Percentiles rank a stretch among this genome's conserved stretches.
These are phyloP conservation scores for Gonapodya prolifera DNA, from an alignment of 192 early-diverging fungal species.

Conservation along the genomic window DNA sequence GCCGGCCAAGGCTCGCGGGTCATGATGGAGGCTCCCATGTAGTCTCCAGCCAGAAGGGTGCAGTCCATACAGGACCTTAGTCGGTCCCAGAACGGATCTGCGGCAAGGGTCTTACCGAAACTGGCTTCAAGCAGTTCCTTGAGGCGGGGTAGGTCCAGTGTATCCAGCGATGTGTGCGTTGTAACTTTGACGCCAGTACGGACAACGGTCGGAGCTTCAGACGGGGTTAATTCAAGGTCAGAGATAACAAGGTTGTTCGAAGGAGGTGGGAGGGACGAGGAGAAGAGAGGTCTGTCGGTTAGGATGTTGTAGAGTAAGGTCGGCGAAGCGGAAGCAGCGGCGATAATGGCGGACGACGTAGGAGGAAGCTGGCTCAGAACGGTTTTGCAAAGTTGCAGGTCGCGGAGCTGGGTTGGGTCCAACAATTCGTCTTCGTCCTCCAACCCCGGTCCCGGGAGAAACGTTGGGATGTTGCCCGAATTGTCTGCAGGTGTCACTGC, in stretches of 20 bases:
- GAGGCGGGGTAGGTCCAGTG: conserved; percentile 38
- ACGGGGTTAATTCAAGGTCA: conserved; percentile 17
- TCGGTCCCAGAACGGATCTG: conserved; percentile 41
- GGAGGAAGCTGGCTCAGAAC: conserved; percentile 55
- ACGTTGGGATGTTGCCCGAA: no score
- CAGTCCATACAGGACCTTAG: conserved; percentile 31
- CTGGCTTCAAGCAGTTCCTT: conserved; percentile 56
- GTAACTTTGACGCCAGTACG: conserved; percentile 61
- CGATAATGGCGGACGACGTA: conserved; percentile 63
- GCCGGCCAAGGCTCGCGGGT: conserved; percentile 44
- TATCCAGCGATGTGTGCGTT: conserved; percentile 34
- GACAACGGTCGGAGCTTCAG: conserved; percentile 56
- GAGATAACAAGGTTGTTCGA: conserved; percentile 4
- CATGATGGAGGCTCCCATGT: conserved; percentile 79
- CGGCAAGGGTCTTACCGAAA: conserved; percentile 52
- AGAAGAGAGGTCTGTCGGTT: conserved; percentile 61
- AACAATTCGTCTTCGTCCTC: no score
- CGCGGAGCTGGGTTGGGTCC: no score
- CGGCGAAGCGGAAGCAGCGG: conserved; percentile 33
- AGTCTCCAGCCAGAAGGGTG: conserved; percentile 78
- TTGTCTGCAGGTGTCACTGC: background rate
- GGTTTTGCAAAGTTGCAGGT: conserved; percentile 46
- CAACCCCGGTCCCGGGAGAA: no score
- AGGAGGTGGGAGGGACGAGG: conserved; percentile 29
- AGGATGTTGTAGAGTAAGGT: conserved; percentile 57